These are phyloP conservation scores for Casuarina equisetifolia DNA, from an alignment of 306 rosid genomes.

Conservation along the genomic window DNA sequence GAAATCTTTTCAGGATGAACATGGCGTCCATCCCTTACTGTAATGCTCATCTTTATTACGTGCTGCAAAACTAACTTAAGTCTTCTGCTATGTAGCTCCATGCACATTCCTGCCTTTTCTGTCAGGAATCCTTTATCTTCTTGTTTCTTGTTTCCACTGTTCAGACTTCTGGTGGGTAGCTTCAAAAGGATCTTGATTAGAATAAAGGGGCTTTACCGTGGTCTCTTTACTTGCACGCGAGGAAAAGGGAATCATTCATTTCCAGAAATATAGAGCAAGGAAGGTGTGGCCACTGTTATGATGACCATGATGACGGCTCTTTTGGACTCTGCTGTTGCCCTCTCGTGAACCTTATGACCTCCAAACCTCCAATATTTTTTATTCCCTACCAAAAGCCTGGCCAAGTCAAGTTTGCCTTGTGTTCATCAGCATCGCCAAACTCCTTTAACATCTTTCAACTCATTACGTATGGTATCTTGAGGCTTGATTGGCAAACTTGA, in stretches of 20 bases:
- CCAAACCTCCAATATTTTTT: neutral
- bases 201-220: neutral
- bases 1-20: neutral
- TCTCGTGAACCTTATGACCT: neutral
- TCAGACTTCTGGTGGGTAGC: too few relatives aligned
- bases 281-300: slow-evolving; percentile 15
- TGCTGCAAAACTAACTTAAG: neutral
- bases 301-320: slow-evolving; percentile 8
- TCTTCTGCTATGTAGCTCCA: neutral
- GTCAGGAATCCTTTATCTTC: too few relatives aligned
- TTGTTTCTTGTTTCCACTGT: too few relatives aligned
- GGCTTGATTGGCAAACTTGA: neutral
- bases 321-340: slow-evolving; percentile 8
- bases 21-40: neutral
- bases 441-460: neutral
- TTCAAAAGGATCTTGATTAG: neutral
- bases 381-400: neutral
- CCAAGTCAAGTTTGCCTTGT: too few relatives aligned
- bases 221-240: slow-evolving; percentile 42
- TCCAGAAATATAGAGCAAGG: slow-evolving; percentile 20
- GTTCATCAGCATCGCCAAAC: too few relatives aligned
- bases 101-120: too few relatives aligned
- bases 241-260: slow-evolving; percentile 20
- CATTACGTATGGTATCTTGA: neutral
- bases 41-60: neutral